Evolutionary conservation across 257 asterid species (phyloP).

Genomic region (Jacaranda mimosifolia): DNA sequence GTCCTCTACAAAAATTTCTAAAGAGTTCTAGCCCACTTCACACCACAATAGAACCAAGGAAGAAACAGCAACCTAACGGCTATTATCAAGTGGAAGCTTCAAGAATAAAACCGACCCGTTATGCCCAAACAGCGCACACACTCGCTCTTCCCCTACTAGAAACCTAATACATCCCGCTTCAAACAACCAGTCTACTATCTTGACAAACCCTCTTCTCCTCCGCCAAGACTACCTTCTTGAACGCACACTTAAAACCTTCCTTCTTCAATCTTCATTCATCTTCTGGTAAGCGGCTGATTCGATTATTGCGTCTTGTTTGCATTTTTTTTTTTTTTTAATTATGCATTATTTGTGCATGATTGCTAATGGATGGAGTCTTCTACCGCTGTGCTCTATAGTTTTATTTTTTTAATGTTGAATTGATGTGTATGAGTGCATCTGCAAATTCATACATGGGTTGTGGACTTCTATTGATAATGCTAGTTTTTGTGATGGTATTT

Average conservation of each 20-base stretch:
- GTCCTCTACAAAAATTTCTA: background rate
- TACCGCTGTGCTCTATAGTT: background rate
- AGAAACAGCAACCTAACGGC: background rate
- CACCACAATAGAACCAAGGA: background rate
- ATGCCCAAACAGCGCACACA: background rate
- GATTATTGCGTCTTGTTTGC: background rate
- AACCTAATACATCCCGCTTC: background rate
- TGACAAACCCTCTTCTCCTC: constrained; percentile 19
- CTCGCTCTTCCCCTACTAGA: background rate
- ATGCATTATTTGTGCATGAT: background rate
- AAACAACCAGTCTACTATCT: background rate
- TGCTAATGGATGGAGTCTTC: background rate
- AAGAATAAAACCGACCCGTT: background rate
- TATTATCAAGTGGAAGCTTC: background rate
- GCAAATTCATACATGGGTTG: background rate
- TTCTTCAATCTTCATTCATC: background rate
- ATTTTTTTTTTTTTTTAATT: background rate
- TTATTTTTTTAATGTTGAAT: background rate
- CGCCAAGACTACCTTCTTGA: background rate
- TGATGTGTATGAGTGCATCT: background rate
- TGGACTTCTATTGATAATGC: background rate
- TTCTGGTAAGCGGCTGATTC: background rate
- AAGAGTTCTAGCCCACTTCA: background rate
- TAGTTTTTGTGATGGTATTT: background rate
- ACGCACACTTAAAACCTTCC: background rate